Conservation (phyloP, 2,329 filamentous ascomycete genomes). For the Westerdykella ornata region DNA sequence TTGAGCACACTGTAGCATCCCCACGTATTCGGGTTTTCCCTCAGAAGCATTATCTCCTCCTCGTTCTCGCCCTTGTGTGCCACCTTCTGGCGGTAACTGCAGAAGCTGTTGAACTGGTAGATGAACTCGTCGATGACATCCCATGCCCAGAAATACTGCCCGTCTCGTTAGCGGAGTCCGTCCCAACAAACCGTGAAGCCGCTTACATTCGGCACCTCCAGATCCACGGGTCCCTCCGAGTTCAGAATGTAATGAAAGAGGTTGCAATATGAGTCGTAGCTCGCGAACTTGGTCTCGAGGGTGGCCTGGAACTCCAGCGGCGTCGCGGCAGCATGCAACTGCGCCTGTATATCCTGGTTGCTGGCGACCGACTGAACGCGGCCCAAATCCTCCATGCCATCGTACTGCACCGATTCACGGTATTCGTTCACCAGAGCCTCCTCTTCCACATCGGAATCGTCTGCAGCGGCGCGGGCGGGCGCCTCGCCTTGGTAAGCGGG, state of each 20-base stretch:
- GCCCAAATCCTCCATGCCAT: constrained; percentile 77
- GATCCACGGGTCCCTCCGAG: constrained; percentile 95
- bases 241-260: constrained; percentile 99
- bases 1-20: constrained; percentile 99
- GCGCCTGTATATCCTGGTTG: constrained; percentile 86
- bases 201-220: constrained; percentile 92
- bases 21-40: constrained; percentile 98
- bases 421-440: constrained; percentile 94
- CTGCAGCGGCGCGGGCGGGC: constrained; percentile 45
- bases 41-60: constrained; percentile 84
- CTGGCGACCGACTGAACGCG: constrained; percentile 57
- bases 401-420: constrained; percentile 87
- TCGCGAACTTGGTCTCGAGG: constrained; percentile 94
- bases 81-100: constrained; percentile 87
- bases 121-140: constrained; percentile 99
- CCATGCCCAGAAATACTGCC: constrained; percentile 99
- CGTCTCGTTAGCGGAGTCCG: constrained; percentile 11
- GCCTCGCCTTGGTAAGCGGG: constrained; percentile 38
- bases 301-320: constrained; percentile 94
- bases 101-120: constrained; percentile 99
- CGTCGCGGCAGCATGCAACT: constrained; percentile 84
- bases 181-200: neutral
- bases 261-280: constrained; percentile 99
- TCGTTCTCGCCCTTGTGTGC: constrained; percentile 77
- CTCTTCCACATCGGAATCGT: constrained; percentile 93